Percentiles rank a stretch among this genome's conserved stretches.
phyloP scores from a whole-genome alignment of 2,329 filamentous ascomycete genomes.

The Fusarium sp. region DNA sequence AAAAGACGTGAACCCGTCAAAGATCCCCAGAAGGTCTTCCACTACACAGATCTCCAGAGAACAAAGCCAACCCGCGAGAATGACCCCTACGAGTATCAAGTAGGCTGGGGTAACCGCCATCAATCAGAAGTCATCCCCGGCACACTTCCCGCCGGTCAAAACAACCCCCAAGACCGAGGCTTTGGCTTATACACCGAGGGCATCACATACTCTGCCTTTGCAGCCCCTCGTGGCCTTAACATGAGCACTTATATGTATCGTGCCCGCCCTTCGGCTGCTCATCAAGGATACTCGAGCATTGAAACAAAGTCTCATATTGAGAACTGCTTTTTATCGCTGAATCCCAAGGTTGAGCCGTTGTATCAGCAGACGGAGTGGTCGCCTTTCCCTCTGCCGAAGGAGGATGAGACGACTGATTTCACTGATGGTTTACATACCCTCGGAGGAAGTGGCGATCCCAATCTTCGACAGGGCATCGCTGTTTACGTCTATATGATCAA shows the following conservation, averaged over 20 bases:
- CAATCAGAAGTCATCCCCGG: slow-evolving; percentile 31
- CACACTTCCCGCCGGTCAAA: slow-evolving; percentile 9
- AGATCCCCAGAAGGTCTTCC: slow-evolving; percentile 26
- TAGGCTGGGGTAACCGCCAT: slow-evolving; percentile 23
- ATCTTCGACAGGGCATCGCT: slow-evolving; percentile 14
- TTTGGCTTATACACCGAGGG: slow-evolving; percentile 32
- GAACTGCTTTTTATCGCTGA: slow-evolving; percentile 26
- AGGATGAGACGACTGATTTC: slow-evolving; percentile 12
- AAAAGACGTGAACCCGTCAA: neutral
- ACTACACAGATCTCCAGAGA: slow-evolving; percentile 29
- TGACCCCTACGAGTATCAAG: slow-evolving; percentile 27
- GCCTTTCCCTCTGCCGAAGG: slow-evolving; percentile 8
- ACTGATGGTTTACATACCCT: slow-evolving; percentile 23
- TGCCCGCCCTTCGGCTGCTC: slow-evolving; percentile 18
- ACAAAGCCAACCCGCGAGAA: slow-evolving; percentile 25
- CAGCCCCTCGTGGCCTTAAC: slow-evolving; percentile 13
- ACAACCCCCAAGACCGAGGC: slow-evolving; percentile 24
- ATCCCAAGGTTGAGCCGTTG: slow-evolving; percentile 8
- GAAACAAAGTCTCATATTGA: slow-evolving; percentile 25
- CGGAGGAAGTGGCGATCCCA: slow-evolving; percentile 16
- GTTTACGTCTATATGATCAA: slow-evolving; percentile 24
- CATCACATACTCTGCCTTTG: slow-evolving; percentile 33
- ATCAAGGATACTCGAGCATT: neutral
- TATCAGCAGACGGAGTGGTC: slow-evolving; percentile 25
- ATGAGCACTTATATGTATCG: slow-evolving; percentile 28